phyloP scores from a whole-genome alignment of 768 basidiomycete genomes.

The Tubosaeta sp. region DNA sequence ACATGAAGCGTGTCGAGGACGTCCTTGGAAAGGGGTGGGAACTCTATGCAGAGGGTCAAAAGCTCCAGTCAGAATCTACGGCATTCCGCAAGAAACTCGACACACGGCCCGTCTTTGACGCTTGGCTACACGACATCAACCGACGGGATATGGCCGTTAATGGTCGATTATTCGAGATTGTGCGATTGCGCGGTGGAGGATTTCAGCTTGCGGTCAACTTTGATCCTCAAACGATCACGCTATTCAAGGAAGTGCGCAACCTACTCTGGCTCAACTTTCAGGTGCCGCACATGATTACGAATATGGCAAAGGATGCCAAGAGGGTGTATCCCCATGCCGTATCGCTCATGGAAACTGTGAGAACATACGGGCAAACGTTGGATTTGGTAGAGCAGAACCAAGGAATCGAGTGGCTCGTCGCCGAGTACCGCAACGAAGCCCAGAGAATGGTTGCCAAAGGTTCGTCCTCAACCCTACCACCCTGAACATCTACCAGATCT shows the following conservation, averaged over 20 bases:
- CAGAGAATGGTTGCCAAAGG: constrained; percentile 92
- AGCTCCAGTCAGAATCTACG: constrained; percentile 84
- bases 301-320: constrained; percentile 98
- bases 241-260: constrained; percentile 98
- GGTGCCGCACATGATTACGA: constrained; percentile 90
- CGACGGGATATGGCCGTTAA: constrained; percentile 88
- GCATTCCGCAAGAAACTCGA: constrained; percentile 97
- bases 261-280: constrained; percentile 94
- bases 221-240: constrained; percentile 95
- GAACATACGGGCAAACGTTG: constrained; percentile 94
- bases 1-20: constrained; percentile 99
- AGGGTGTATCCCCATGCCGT: constrained; percentile 98
- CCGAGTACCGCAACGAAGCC: constrained; percentile 88
- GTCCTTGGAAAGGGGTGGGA: constrained; percentile 99
- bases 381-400: constrained; percentile 87
- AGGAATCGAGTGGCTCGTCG: constrained; percentile 91
- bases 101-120: constrained; percentile 89
- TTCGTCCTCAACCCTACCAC: constrained; percentile 31
- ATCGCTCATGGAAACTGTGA: constrained; percentile 97
- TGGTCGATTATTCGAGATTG: constrained; percentile 91
- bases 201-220: constrained; percentile 95
- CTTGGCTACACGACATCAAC: constrained; percentile 95
- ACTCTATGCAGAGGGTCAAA: constrained; percentile 98
- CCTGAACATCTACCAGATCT: neutral
- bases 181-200: constrained; percentile 64